Conservation (phyloP, 73 alveolate genomes). For the Durusdinium trenchii region DNA sequence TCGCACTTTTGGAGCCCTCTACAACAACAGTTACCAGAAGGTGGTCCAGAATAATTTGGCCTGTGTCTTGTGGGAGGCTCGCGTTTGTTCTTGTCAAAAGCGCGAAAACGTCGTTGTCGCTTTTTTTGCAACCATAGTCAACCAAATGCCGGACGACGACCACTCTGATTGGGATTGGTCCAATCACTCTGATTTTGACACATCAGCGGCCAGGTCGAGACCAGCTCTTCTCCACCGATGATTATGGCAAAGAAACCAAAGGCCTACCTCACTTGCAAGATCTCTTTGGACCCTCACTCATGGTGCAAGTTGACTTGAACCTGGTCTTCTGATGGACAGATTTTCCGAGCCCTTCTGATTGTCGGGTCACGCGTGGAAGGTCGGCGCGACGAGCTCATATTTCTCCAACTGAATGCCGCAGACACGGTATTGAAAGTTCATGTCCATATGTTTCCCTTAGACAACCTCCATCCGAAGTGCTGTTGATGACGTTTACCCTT, state of each 20-base stretch:
- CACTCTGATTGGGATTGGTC: background rate
- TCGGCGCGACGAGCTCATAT: background rate
- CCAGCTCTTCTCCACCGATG: background rate
- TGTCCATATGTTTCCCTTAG: background rate
- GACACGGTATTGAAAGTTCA: background rate
- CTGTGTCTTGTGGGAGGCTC: background rate
- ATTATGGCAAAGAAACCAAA: constrained; percentile 17
- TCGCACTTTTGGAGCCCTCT: background rate
- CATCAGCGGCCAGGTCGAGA: constrained; percentile 3
- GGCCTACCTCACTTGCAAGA: constrained; percentile 16
- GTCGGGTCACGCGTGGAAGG: too few relatives aligned
- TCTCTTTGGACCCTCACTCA: background rate
- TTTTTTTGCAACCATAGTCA: background rate
- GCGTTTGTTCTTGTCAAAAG: background rate
- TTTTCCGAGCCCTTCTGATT: too few relatives aligned
- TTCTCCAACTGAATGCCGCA: background rate
- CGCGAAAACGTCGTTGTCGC: background rate
- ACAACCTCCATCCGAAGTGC: background rate
- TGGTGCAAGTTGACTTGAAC: constrained; percentile 17
- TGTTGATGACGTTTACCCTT: background rate
- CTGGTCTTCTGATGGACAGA: too few relatives aligned
- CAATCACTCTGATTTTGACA: background rate
- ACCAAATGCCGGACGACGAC: background rate
- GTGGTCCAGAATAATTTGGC: background rate
- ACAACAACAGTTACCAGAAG: background rate